Percentiles rank a stretch among this genome's conserved stretches.
Conservation (phyloP, 305 asterid genomes). For the Withania somnifera region DNA sequence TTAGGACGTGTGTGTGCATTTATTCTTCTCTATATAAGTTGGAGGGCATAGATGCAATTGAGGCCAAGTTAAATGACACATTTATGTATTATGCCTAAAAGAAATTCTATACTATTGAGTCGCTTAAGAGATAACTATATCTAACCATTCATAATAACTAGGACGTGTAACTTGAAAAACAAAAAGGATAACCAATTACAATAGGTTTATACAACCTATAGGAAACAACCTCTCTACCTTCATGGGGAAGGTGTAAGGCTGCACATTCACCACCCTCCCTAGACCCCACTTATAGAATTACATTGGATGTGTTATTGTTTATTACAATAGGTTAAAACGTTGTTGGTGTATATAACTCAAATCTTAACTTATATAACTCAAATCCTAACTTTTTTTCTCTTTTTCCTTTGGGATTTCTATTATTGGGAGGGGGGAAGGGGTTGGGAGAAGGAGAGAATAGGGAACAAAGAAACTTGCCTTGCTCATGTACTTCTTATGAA, state of each 20-base stretch:
- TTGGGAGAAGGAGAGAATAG: neutral
- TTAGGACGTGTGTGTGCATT: too few species aligned
- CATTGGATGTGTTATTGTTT: too few species aligned
- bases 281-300: too few species aligned
- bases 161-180: neutral
- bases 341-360: neutral
- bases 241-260: too few species aligned
- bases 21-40: too few species aligned
- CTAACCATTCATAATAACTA: neutral
- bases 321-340: neutral
- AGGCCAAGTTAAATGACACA: too few species aligned
- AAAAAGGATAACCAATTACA: neutral
- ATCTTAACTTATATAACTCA: neutral
- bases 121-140: neutral
- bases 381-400: neutral
- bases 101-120: neutral
- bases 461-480: slow-evolving; percentile 39
- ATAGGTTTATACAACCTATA: neutral
- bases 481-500: slow-evolving; percentile 73
- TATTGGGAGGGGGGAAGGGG: neutral
- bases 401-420: neutral
- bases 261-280: too few species aligned
- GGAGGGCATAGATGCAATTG: too few species aligned
- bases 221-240: too few species aligned
- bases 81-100: too few species aligned